Evolutionary conservation across 2,329 filamentous ascomycete genomes (phyloP).

Genomic region (Penicillium sp.): DNA sequence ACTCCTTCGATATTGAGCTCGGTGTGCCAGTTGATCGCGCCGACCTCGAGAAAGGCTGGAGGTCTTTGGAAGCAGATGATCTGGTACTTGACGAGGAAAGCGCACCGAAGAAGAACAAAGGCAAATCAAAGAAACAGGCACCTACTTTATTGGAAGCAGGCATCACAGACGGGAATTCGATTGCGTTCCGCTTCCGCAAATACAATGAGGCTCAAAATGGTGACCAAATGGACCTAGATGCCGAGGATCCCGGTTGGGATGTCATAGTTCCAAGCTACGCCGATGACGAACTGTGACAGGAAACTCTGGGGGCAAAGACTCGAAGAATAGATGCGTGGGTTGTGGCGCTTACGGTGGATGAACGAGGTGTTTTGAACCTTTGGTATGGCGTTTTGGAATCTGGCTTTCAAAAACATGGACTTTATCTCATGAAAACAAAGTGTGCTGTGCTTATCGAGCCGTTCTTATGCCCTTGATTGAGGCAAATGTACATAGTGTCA

Average conservation of each 20-base stretch:
- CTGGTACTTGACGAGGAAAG: conserved; percentile 26
- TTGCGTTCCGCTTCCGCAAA: conserved; percentile 40
- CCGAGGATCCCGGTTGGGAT: conserved; percentile 40
- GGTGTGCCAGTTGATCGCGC: conserved; percentile 50
- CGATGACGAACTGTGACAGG: conserved; percentile 28
- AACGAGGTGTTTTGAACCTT: not conserved
- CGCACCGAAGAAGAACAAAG: conserved; percentile 29
- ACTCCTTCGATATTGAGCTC: conserved; percentile 47
- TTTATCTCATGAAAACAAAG: too few relatives aligned
- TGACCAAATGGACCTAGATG: conserved; percentile 29
- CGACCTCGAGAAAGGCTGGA: conserved; percentile 54
- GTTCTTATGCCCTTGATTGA: not conserved
- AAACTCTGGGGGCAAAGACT: not conserved
- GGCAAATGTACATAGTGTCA: not conserved
- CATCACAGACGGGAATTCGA: conserved; percentile 31
- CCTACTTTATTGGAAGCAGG: conserved; percentile 30
- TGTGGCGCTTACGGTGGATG: not conserved
- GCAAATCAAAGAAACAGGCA: conserved; percentile 11
- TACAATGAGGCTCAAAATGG: conserved; percentile 13
- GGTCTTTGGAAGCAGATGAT: conserved; percentile 39
- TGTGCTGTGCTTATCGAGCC: too few relatives aligned
- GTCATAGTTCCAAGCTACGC: conserved; percentile 37
- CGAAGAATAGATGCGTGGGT: not conserved
- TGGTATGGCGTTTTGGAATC: not conserved
- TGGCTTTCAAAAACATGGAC: not conserved